These are phyloP conservation scores for Coniochaeta ligniaria DNA, from an alignment of 2,329 filamentous ascomycete species.

Conservation along the genomic window DNA sequence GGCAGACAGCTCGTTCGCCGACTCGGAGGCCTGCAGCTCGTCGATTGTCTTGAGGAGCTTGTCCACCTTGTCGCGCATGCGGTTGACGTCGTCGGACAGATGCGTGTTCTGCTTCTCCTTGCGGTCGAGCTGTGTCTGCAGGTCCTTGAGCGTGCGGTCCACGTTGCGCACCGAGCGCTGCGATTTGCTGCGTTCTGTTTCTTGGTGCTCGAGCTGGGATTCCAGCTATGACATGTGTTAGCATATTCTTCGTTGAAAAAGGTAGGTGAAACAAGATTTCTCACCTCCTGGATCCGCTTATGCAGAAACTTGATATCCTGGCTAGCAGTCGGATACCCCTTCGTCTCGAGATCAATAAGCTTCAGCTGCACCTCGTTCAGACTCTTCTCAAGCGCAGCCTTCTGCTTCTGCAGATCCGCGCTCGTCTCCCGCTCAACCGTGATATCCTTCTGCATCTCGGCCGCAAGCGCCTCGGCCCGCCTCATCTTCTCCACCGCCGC, in stretches of 20 bases:
- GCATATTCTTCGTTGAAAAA: not conserved
- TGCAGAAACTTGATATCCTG: conserved; percentile 94
- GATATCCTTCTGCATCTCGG: conserved; percentile 91
- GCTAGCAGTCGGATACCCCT: conserved; percentile 89
- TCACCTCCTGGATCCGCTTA: conserved; percentile 90
- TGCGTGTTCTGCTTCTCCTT: conserved; percentile 82
- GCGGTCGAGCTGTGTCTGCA: conserved; percentile 86
- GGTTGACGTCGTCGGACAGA: conserved; percentile 73
- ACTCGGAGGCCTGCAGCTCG: conserved; percentile 85
- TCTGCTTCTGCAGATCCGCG: conserved; percentile 79
- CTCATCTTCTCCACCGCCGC: conserved; percentile 97
- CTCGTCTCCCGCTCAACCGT: conserved; percentile 76
- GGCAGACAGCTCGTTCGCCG: conserved; percentile 69
- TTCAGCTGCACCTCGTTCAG: conserved; percentile 85
- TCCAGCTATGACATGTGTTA: conserved; percentile 58
- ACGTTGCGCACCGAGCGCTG: conserved; percentile 86
- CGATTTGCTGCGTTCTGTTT: conserved; percentile 70
- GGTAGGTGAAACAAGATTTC: not conserved
- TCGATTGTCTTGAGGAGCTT: conserved; percentile 87
- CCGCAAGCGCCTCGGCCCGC: conserved; percentile 76
- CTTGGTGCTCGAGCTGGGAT: conserved; percentile 74
- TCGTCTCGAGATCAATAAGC: conserved; percentile 90
- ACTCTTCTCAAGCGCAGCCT: conserved; percentile 80
- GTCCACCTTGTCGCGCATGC: conserved; percentile 84
- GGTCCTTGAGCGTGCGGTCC: conserved; percentile 87